phyloP scores from a whole-genome alignment of 257 asterid genomes.

The Nicotiana tomentosiformis region DNA sequence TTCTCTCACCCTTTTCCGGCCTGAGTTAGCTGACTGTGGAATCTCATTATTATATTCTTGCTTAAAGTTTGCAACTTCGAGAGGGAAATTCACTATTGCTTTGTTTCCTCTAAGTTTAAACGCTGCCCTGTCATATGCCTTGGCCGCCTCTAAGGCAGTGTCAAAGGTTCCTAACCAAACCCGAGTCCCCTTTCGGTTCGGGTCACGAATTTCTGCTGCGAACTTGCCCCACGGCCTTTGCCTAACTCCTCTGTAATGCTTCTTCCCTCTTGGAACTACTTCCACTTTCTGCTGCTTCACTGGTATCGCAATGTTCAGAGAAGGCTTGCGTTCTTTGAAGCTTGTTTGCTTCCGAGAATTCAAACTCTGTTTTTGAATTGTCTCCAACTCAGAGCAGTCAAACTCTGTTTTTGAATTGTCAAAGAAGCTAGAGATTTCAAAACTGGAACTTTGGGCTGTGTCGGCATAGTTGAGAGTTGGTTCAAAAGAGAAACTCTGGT shows the following conservation, averaged over 20 bases:
- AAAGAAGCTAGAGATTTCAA: constrained; percentile 6
- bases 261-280: constrained; percentile 14
- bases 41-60: constrained; percentile 11
- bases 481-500: not conserved
- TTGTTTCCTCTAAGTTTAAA: constrained; percentile 62
- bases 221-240: constrained; percentile 70
- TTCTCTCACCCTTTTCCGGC: constrained; percentile 53
- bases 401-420: not conserved
- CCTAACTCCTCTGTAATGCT: constrained; percentile 64
- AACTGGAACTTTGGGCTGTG: not conserved
- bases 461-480: constrained; percentile 4
- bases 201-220: constrained; percentile 79
- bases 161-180: constrained; percentile 77
- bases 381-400: no score
- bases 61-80: constrained; percentile 43
- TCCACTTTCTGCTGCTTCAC: not conserved
- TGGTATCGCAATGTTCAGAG: constrained; percentile 60
- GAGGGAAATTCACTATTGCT: constrained; percentile 71
- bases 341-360: not conserved
- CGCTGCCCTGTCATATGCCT: constrained; percentile 72
- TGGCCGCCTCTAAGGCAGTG: constrained; percentile 65
- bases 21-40: not conserved
- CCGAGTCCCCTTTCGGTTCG: constrained; percentile 57
- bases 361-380: no score
- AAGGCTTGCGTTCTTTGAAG: constrained; percentile 48